A percentile compares a stretch with the other conserved stretches of the same genome.
These are phyloP conservation scores for Achaetomiella virescens DNA, from an alignment of 495 filamentous ascomycete species.

Conservation along the genomic window DNA sequence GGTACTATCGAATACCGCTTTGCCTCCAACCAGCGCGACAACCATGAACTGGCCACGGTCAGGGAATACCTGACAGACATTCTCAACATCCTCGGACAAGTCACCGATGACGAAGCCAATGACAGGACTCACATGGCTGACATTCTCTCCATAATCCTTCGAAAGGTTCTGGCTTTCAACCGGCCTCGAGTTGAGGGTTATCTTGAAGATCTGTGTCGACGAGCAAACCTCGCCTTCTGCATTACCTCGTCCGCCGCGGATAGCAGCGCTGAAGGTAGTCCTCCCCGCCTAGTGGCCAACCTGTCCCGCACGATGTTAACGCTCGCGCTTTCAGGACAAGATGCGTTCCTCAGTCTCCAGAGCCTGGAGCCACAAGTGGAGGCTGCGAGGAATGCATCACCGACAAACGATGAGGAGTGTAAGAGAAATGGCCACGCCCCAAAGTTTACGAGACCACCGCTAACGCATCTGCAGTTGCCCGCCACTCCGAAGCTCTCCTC, in stretches of 20 bases:
- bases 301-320: not conserved
- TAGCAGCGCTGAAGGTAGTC: slow-evolving; percentile 3
- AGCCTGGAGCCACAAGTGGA: not conserved
- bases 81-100: slow-evolving; percentile 2
- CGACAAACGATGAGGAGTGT: slow-evolving; percentile 1
- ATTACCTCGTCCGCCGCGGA: not conserved
- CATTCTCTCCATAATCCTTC: not conserved
- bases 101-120: not conserved
- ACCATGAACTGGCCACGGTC: not conserved
- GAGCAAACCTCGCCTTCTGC: slow-evolving; percentile 9
- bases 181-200: slow-evolving; percentile 7
- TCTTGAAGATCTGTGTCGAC: not conserved
- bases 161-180: slow-evolving; percentile 13
- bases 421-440: not conserved
- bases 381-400: not conserved
- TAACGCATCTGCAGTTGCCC: slow-evolving; percentile 1
- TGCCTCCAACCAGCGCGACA: slow-evolving; percentile 16
- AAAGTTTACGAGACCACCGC: not conserved
- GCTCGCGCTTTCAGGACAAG: not conserved
- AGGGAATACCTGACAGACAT: slow-evolving; percentile 2
- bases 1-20: slow-evolving; percentile 23
- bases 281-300: not conserved
- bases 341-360: not conserved
- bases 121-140: not conserved
- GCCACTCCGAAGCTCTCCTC: not conserved